Conservation (phyloP, 2,329 filamentous ascomycete genomes). For the Davidsoniella neocaledoniae region DNA sequence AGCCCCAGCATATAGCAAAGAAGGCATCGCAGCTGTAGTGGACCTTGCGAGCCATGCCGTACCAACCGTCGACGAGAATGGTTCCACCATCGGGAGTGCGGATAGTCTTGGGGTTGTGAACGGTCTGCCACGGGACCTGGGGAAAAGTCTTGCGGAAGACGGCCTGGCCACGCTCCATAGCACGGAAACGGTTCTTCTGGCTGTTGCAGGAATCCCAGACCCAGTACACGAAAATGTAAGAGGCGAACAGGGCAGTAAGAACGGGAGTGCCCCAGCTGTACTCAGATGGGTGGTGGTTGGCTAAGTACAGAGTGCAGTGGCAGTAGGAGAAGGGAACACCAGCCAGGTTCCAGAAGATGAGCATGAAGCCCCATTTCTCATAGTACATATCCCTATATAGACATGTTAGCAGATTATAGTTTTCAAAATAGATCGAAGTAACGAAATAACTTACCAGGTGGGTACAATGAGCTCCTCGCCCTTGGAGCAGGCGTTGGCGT, state of each 20-base stretch:
- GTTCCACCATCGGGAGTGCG: conserved; percentile 55
- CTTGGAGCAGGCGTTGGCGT: conserved; percentile 83
- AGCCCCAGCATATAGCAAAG: conserved; percentile 34
- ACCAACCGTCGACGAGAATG: conserved; percentile 76
- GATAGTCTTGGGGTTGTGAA: conserved; percentile 69
- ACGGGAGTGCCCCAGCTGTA: conserved; percentile 62
- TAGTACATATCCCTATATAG: conserved; percentile 66
- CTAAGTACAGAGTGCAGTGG: conserved; percentile 81
- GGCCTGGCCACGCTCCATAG: conserved; percentile 55
- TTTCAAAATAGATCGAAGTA: not conserved
- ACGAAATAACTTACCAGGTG: conserved; percentile 39
- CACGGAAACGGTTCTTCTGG: conserved; percentile 85
- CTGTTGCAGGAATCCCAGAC: conserved; percentile 85
- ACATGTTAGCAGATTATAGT: not conserved
- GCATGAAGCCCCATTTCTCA: conserved; percentile 94
- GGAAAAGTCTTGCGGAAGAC: conserved; percentile 67
- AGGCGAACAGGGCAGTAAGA: conserved; percentile 45
- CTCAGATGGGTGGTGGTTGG: conserved; percentile 60
- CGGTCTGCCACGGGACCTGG: conserved; percentile 72
- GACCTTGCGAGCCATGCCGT: conserved; percentile 51
- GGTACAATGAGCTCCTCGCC: conserved; percentile 81
- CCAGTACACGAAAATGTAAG: conserved; percentile 77
- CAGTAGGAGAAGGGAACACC: conserved; percentile 85
- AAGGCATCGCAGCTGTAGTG: conserved; percentile 33
- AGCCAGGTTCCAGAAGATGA: conserved; percentile 94